A percentile compares a stretch with the other conserved stretches of the same genome.
phyloP scores from a whole-genome alignment of 2,329 filamentous ascomycete species.

The Sporothrix dimorphospora region DNA sequence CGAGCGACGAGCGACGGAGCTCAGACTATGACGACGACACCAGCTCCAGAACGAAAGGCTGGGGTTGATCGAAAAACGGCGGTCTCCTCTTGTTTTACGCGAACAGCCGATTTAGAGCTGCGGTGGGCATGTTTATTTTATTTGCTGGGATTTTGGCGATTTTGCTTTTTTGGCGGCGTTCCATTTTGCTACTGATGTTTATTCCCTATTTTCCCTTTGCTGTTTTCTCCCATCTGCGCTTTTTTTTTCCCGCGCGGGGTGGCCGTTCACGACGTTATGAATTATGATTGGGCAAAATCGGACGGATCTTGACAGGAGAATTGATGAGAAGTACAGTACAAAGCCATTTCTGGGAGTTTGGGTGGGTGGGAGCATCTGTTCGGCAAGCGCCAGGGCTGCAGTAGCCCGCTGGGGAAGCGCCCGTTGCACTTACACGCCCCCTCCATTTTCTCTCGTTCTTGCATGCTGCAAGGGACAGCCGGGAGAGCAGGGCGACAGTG shows the following conservation, averaged over 20 bases:
- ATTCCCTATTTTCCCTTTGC: background rate
- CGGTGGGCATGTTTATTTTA: background rate
- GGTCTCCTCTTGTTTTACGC: background rate
- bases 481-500: too few relatives aligned
- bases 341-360: constrained; percentile 26
- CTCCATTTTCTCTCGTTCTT: constrained; percentile 17
- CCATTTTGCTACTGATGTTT: constrained; percentile 13
- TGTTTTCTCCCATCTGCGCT: background rate
- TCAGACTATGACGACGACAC: constrained; percentile 10
- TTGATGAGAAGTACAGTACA: constrained; percentile 50
- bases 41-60: background rate
- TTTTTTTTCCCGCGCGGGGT: constrained; percentile 35
- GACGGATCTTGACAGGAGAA: constrained; percentile 41
- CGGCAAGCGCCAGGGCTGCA: constrained; percentile 41
- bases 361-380: constrained; percentile 32
- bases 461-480: constrained; percentile 32
- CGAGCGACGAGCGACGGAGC: constrained; percentile 5
- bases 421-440: constrained; percentile 29
- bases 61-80: constrained; percentile 10
- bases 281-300: constrained; percentile 56
- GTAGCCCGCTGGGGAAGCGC: constrained; percentile 32
- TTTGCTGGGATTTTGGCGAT: constrained; percentile 1
- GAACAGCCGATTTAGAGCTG: background rate
- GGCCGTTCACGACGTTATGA: constrained; percentile 53
- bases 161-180: constrained; percentile 23